A percentile compares a stretch with the other conserved stretches of the same genome.
Evolutionary conservation across 768 basidiomycete species (phyloP).

Genomic region (Sporobolomyces pararoseus): DNA sequence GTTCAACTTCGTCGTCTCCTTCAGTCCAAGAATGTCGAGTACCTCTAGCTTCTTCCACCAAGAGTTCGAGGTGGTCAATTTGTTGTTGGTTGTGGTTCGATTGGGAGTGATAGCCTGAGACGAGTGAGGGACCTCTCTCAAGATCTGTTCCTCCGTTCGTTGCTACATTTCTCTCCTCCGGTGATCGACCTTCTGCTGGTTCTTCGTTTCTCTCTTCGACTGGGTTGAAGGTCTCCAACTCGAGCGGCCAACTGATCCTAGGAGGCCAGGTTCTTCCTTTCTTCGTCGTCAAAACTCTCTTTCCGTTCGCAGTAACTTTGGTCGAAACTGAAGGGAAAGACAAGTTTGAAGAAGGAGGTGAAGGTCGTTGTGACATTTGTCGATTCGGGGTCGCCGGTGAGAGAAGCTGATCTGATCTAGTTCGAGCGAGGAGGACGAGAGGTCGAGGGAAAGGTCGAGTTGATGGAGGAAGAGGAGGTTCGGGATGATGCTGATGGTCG

Average conservation of each 20-base stretch:
- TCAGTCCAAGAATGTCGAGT: neutral
- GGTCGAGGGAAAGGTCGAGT: slow-evolving; percentile 9
- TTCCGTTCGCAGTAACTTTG: neutral
- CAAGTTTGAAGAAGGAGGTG: neutral
- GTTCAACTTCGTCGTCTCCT: slow-evolving; percentile 3
- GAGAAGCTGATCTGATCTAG: neutral
- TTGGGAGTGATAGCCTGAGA: slow-evolving; percentile 6
- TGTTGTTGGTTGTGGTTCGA: neutral
- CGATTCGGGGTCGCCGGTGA: neutral
- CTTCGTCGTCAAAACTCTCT: neutral
- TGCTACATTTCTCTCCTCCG: neutral
- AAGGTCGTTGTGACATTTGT: neutral
- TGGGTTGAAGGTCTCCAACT: neutral
- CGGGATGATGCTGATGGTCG: neutral
- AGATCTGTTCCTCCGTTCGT: neutral
- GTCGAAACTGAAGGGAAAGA: slow-evolving; percentile 5
- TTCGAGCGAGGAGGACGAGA: slow-evolving; percentile 7
- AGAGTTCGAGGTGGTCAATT: neutral
- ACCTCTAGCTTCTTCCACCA: neutral
- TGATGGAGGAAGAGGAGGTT: neutral
- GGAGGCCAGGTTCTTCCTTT: neutral
- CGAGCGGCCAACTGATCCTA: slow-evolving; percentile 2
- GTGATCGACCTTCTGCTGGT: neutral
- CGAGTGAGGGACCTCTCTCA: neutral
- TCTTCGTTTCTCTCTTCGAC: neutral